Base-by-base conservation (phyloP, 148 eudicot genomes). In the Talinum fruticosum region DNA sequence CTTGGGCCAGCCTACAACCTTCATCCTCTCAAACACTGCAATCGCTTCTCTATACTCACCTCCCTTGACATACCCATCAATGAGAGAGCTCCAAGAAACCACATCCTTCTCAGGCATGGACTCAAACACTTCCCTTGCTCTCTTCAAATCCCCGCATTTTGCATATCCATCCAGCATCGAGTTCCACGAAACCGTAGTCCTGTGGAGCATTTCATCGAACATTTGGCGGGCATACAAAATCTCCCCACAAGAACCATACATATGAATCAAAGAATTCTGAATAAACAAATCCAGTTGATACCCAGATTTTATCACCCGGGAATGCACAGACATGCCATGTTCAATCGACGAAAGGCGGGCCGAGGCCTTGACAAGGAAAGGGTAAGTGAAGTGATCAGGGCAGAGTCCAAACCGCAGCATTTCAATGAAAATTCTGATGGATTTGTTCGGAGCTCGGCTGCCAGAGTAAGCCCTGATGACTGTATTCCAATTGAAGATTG, bases 41-140 rank as follows among this genome's bases (percentile, higher is more conserved):
- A 94, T 77, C 34, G 97, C 98, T 83, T 90, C 88, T 5, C 51
- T 38, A 75, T 88, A 84, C 68, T 89, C 81, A 18, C 93, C 91
- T 10, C 78, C 81, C 82, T 92, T 94, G 2, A 94, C 98, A 83
- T 85, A 90, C 67, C 98, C 98, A 80, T 90, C 97, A 78, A 92
- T 88, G 80, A 94, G 74, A 37, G 93, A 87, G 71, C 98, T 94
- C 98, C 98, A 92, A 53, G 98, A 92, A 79, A 94, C 90, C 8
- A 92, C 92, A 82, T 94, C 88, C 81, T 83, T 83, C n/a, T 86
- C 93, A 0, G 89, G 84, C 92, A 89, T 89, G 1, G 38, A 61
- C 30, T 92, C 92, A 78, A 94, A 94, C 73, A 92, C 82, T 70
- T 85, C 83, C 62, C 74, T 37, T 3, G 96, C 93, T 75, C 73